A percentile compares a stretch with the other conserved stretches of the same genome.
These are phyloP conservation scores for Plantago major DNA, from an alignment of 257 asterid species.

Conservation along the genomic window DNA sequence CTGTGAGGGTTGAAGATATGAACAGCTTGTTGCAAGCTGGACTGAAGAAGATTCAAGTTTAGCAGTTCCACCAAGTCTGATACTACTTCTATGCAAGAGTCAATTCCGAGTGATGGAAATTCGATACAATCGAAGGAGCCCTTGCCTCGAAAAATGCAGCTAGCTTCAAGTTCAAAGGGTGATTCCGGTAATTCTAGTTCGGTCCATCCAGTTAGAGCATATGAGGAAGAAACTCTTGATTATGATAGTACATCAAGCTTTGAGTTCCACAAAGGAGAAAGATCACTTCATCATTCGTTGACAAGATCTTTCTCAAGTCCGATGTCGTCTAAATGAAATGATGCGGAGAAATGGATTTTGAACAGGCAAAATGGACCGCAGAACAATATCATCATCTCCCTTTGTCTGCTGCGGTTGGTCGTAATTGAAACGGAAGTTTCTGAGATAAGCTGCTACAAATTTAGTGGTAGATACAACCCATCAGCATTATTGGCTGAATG, in stretches of 20 bases:
- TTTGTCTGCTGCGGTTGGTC: slow-evolving; percentile 86
- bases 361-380: slow-evolving; percentile 55
- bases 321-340: slow-evolving; percentile 91
- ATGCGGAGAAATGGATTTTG: slow-evolving; percentile 98
- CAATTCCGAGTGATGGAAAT: slow-evolving; percentile 27
- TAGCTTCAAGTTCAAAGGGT: slow-evolving; percentile 29
- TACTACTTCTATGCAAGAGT: slow-evolving; percentile 16
- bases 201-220: slow-evolving; percentile 49
- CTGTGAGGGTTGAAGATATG: slow-evolving; percentile 71
- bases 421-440: slow-evolving; percentile 18
- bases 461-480: not conserved
- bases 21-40: slow-evolving; percentile 75
- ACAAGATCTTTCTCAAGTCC: slow-evolving; percentile 66
- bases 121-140: slow-evolving; percentile 26
- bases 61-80: slow-evolving; percentile 30
- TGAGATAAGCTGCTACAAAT: not conserved
- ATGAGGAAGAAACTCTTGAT: slow-evolving; percentile 86
- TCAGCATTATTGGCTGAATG: slow-evolving; percentile 12
- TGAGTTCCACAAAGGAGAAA: slow-evolving; percentile 92
- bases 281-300: slow-evolving; percentile 54
- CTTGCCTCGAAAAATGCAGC: slow-evolving; percentile 28
- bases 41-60: slow-evolving; percentile 34
- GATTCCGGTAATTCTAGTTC: slow-evolving; percentile 62
- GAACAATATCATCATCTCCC: slow-evolving; percentile 48
- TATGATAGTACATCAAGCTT: slow-evolving; percentile 97